Evolutionary conservation across 345 rosid species (phyloP).

Genomic region (Murraya paniculata): DNA sequence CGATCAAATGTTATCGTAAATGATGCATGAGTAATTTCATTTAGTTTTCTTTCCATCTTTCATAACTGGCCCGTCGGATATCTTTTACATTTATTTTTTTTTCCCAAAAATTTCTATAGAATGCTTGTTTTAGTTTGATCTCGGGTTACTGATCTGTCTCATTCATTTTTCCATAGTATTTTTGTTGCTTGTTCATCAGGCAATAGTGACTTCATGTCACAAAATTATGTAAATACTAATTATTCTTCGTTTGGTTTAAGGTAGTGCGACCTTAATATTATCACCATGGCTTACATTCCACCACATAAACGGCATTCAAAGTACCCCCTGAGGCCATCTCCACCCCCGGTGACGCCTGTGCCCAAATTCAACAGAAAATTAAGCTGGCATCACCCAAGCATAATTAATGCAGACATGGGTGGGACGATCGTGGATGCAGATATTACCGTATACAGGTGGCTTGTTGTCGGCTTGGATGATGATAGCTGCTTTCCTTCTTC

Average conservation of each 20-base stretch:
- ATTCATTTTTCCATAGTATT: too few relatives aligned
- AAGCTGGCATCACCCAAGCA: background rate
- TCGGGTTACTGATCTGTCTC: background rate
- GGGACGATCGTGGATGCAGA: slow-evolving; percentile 15
- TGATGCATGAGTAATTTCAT: too few relatives aligned
- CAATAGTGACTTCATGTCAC: background rate
- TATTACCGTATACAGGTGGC: slow-evolving; percentile 20
- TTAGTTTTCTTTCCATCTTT: too few relatives aligned
- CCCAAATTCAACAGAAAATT: background rate
- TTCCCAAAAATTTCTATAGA: background rate
- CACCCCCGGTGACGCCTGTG: slow-evolving; percentile 3
- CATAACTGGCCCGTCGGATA: too few relatives aligned
- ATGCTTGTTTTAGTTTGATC: background rate
- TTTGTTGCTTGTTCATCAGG: background rate
- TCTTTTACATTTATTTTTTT: too few relatives aligned
- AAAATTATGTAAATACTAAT: background rate
- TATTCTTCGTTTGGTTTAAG: background rate
- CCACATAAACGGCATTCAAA: slow-evolving; percentile 28
- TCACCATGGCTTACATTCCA: slow-evolving; percentile 28
- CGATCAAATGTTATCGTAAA: too few relatives aligned
- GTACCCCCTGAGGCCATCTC: background rate
- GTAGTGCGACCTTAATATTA: background rate
- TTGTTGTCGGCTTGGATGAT: slow-evolving; percentile 15
- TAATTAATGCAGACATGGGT: background rate
- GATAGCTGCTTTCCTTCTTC: slow-evolving; percentile 16